Conservation (phyloP, 2,329 filamentous ascomycete genomes). For the Ploettnerulaceae sp. region DNA sequence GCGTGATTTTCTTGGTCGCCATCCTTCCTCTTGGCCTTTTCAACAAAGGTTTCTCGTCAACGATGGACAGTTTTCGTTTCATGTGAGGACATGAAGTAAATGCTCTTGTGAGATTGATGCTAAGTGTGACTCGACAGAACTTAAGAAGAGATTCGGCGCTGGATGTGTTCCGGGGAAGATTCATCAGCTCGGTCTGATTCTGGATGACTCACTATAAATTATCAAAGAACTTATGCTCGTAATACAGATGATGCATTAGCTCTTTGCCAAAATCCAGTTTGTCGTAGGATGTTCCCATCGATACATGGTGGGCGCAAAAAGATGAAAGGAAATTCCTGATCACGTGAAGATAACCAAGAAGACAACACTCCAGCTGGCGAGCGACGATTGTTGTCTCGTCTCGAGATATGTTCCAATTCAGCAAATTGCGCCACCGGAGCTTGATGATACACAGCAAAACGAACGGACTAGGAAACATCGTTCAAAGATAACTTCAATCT, state of each 20-base stretch:
- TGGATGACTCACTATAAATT: background rate
- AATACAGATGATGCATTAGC: background rate
- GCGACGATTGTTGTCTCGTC: constrained; percentile 2
- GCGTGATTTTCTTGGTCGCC: constrained; percentile 39
- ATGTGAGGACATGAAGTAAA: constrained; percentile 23
- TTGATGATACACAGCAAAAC: constrained; percentile 2
- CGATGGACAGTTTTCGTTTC: constrained; percentile 34
- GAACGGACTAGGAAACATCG: background rate
- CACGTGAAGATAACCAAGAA: constrained; percentile 14
- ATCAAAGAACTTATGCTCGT: background rate
- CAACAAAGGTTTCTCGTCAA: constrained; percentile 20
- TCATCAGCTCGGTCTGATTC: constrained; percentile 15
- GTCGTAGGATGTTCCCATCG: too few species aligned
- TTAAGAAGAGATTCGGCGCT: constrained; percentile 5
- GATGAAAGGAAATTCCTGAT: background rate
- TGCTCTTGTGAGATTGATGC: constrained; percentile 17
- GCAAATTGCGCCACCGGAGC: constrained; percentile 15
- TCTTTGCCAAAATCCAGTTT: background rate
- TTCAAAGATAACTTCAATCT: constrained; percentile 2
- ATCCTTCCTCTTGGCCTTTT: constrained; percentile 24
- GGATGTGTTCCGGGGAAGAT: constrained; percentile 7
- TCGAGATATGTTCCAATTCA: constrained; percentile 7
- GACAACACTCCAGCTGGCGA: background rate
- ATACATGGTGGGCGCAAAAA: background rate
- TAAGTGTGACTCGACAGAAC: constrained; percentile 19